Base-by-base conservation (phyloP, 352 stramenopile species). In the Globisporangium canariense region DNA sequence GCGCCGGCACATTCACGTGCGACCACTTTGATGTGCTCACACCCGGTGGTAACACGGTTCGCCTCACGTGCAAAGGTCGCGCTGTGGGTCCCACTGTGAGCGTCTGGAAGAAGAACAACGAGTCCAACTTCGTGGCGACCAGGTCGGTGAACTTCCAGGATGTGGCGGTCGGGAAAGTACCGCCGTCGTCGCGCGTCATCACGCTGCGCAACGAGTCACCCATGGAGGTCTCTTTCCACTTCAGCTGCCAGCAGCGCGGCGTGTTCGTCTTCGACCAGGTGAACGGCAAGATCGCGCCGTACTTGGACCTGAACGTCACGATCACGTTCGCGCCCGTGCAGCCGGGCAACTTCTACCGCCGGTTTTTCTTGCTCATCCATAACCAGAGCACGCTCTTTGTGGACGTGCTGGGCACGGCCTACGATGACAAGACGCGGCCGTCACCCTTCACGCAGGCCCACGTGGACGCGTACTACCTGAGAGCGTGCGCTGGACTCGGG, bases 371-470 rank as follows among this genome's bases (percentile, higher is more conserved):
- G 18, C 54, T 97, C 2, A 30, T 97, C 6, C 79, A 97, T 40
- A 89, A 97, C 68, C 88, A 97, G 65, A 84, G 77, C 36, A 82
- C 91, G 9, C 70, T 87, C 9, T 97, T 85, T 61, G 71, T 98
- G 13, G 94, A 98, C 56, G 69, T 95, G 0, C 69, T 98, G 8
- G 94, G 88, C 11, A 98, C 90, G 7, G 91, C 76, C 25, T 97
- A 89, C 64, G 86, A 97, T 61, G 78, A 93, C 47, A 95, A 96
- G 55, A 79, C 90, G 28, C 80, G 94, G 2, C 93, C 94, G 9
- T 93, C 92, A 34, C 93, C 93, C 2, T 94, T 98, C 36, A 81
- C 97, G 50, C 87, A 97, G 49, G 86, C 88, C 10, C 94, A 98
- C 60, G 67, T 98, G n/a, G 83, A 97, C 51, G 88, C 88, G 0